These are phyloP conservation scores for Blastobotrys robertii DNA, from an alignment of 805 yeast genomes.

Conservation along the genomic window DNA sequence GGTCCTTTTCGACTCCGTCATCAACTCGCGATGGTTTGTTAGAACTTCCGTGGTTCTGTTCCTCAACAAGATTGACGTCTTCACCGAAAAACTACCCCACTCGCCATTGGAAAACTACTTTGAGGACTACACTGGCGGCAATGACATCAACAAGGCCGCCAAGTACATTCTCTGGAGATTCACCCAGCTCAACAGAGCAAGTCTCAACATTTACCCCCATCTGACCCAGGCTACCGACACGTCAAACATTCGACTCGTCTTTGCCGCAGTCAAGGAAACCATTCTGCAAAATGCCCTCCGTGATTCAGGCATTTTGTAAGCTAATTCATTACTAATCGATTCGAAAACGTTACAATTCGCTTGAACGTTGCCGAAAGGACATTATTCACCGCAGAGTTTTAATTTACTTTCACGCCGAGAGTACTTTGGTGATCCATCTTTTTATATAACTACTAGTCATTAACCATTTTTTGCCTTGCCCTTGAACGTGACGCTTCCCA, in stretches of 20 bases:
- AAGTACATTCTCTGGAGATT: slow-evolving; percentile 87
- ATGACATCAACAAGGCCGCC: slow-evolving; percentile 80
- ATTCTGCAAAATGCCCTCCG: slow-evolving; percentile 65
- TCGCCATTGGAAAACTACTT: slow-evolving; percentile 77
- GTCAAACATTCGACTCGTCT: slow-evolving; percentile 73
- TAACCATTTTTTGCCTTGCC: no score
- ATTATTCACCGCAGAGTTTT: no score
- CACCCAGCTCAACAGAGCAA: slow-evolving; percentile 73
- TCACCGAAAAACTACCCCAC: slow-evolving; percentile 71
- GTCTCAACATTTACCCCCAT: slow-evolving; percentile 76
- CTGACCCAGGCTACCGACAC: slow-evolving; percentile 92
- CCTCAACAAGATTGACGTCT: slow-evolving; percentile 82
- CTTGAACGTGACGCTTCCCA: slow-evolving; percentile 27
- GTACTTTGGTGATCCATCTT: no score
- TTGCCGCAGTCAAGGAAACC: slow-evolving; percentile 76
- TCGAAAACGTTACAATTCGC: slow-evolving; percentile 8
- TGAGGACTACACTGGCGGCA: slow-evolving; percentile 89
- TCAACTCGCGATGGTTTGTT: slow-evolving; percentile 87
- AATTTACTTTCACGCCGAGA: no score
- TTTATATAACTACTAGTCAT: no score
- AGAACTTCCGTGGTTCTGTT: slow-evolving; percentile 79
- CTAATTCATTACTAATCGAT: no score
- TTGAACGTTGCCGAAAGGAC: no score
- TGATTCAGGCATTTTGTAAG: slow-evolving; percentile 60
- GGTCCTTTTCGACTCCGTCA: slow-evolving; percentile 79